Percentiles rank a stretch among this genome's conserved stretches.
These are phyloP conservation scores for Globisporangium uncinulatum DNA, from an alignment of 352 stramenopile species.

Conservation along the genomic window DNA sequence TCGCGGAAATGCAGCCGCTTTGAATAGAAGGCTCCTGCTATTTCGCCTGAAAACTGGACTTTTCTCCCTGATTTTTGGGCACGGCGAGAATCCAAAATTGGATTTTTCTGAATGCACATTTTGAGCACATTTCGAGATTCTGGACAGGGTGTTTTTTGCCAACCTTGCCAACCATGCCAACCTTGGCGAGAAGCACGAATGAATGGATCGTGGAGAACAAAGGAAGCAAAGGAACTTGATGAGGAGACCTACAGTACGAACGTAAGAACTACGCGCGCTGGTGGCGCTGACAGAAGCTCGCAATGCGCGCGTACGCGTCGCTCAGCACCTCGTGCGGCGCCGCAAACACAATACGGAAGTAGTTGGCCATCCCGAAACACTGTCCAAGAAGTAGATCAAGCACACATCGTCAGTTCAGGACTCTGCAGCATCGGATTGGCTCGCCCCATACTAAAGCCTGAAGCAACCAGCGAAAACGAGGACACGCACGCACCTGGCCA, in stretches of 20 bases:
- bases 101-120: neutral
- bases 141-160: too few species aligned
- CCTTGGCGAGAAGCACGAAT: too few species aligned
- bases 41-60: too few species aligned
- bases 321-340: conserved; percentile 54
- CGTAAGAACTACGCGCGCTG: conserved; percentile 3
- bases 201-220: too few species aligned
- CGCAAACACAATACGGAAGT: conserved; percentile 73
- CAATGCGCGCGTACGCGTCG: conserved; percentile 60
- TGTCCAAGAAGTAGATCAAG: neutral
- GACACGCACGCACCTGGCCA: conserved; percentile 64
- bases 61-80: too few species aligned
- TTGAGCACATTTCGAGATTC: neutral
- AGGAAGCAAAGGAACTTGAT: too few species aligned
- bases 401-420: too few species aligned
- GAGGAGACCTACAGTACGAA: neutral
- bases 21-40: neutral
- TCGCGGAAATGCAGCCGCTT: neutral
- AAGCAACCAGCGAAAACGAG: too few species aligned
- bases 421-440: neutral
- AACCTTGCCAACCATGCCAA: too few species aligned
- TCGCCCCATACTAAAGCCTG: neutral
- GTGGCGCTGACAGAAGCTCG: conserved; percentile 53
- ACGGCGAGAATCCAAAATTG: too few species aligned
- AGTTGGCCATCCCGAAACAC: conserved; percentile 65